Evolutionary conservation across 2,329 filamentous ascomycete genomes (phyloP), one percentile per base, ranked within the genome.

Genomic region (Dryadomyces sulphureus): DNA sequence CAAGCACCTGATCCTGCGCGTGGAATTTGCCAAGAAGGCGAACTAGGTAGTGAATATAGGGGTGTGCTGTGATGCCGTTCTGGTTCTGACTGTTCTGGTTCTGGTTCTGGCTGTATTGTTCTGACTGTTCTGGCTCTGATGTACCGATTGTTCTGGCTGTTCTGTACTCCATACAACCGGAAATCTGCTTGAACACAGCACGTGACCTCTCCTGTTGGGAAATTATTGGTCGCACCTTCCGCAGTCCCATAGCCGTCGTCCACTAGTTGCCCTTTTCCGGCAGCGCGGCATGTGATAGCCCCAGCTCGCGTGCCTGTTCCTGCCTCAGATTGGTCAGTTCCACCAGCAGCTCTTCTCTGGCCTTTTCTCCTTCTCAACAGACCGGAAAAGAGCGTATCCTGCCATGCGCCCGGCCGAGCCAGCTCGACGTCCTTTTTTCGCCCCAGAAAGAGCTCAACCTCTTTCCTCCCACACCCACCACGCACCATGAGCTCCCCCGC

Each of bases 11-110:
- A 92, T 92, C 63, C 67, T 92, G 58, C 75, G 83, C 62, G 85
- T 92, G 54, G 85, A 92, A 69, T 92, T 92, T 66, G 84, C 85
- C 55, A 92, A 90, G 72, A 81, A 81, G 69, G 72, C 76, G 16
- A 59, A 60, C 48, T 67, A 30, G 38, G 41, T 5, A 3, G 24
- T 9, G 20, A 12, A 16, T 14, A n/a, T n/a, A n/a, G n/a, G n/a
- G n/a, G n/a, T n/a, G n/a, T n/a, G n/a, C n/a, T n/a, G n/a, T n/a
- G n/a, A n/a, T n/a, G n/a, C n/a, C n/a, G n/a, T n/a, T n/a, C n/a
- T n/a, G n/a, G n/a, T 24, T 22, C 21, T 5, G 3, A n/a, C 5
- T 5, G 19, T 40, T 25, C 14, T n/a, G 14, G 22, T 40, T 40
- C 4, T 16, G 24, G 19, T 14, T 24, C n/a, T 40, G 19, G 14